Evolutionary conservation across 352 stramenopile genomes (phyloP).

Genomic region (Globisporangium echinulatum): DNA sequence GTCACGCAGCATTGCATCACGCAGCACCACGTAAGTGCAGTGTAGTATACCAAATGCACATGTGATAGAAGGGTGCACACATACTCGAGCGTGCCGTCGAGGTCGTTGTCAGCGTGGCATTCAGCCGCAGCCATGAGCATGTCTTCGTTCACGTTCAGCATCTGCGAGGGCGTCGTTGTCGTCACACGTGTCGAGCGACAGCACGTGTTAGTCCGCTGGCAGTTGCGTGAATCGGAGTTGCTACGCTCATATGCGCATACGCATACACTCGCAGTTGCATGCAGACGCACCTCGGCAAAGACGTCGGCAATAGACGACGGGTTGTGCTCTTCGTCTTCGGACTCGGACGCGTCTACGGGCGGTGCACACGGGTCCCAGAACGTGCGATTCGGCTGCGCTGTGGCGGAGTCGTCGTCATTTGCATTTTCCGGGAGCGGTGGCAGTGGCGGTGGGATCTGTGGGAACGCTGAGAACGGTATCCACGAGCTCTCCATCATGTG

Average conservation of each 20-base stretch:
- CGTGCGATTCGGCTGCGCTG: background rate
- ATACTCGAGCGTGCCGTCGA: slow-evolving; percentile 46
- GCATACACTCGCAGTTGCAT: background rate
- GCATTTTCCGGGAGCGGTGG: background rate
- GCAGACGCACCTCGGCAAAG: slow-evolving; percentile 47
- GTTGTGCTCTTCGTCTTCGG: slow-evolving; percentile 29
- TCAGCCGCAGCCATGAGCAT: slow-evolving; percentile 52
- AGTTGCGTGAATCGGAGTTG: no score
- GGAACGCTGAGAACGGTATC: no score
- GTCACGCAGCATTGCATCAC: background rate
- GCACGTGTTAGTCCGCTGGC: background rate
- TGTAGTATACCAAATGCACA: background rate
- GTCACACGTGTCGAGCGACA: background rate
- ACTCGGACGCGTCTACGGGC: background rate
- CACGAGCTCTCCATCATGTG: no score
- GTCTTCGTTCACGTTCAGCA: slow-evolving; percentile 73
- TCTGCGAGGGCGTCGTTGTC: slow-evolving; percentile 21
- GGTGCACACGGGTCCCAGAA: slow-evolving; percentile 4
- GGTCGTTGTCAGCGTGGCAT: slow-evolving; percentile 49
- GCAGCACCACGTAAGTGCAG: background rate
- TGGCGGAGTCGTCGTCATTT: background rate
- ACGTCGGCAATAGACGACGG: slow-evolving; percentile 56
- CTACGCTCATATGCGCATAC: background rate
- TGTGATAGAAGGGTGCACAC: slow-evolving; percentile 5
- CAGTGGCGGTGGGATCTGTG: background rate